These are phyloP conservation scores for Pestalotiopsis sp. DNA, from an alignment of 2,329 filamentous ascomycete species.

Conservation along the genomic window DNA sequence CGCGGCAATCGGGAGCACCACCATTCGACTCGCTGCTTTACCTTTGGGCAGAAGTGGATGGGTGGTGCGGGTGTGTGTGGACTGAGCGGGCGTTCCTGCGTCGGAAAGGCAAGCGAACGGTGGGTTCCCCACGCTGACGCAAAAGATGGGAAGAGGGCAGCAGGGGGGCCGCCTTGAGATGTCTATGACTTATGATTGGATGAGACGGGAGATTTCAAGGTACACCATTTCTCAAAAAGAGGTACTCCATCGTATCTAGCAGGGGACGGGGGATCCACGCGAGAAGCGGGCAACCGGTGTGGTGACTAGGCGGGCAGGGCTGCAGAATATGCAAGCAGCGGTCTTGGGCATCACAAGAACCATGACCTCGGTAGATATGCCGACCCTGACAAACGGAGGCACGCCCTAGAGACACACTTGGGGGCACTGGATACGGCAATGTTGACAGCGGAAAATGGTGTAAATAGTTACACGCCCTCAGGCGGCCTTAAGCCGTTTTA, in stretches of 20 bases:
- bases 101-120: slow-evolving; percentile 16
- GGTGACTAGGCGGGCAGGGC: slow-evolving; percentile 20
- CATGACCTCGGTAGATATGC: slow-evolving; percentile 12
- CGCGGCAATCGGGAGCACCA: slow-evolving; percentile 30
- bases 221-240: slow-evolving; percentile 38
- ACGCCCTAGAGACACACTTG: slow-evolving; percentile 32
- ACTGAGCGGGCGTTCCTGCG: slow-evolving; percentile 33
- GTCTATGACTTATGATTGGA: slow-evolving; percentile 59
- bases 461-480: slow-evolving; percentile 26
- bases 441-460: neutral
- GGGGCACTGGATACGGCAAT: slow-evolving; percentile 23
- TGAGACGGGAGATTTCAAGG: slow-evolving; percentile 32
- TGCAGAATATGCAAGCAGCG: slow-evolving; percentile 24
- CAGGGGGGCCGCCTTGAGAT: slow-evolving; percentile 42
- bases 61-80: slow-evolving; percentile 16
- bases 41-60: slow-evolving; percentile 6
- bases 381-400: neutral
- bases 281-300: slow-evolving; percentile 29
- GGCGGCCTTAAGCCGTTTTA: slow-evolving; percentile 35
- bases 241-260: slow-evolving; percentile 41
- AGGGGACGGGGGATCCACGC: slow-evolving; percentile 21
- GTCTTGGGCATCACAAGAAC: slow-evolving; percentile 15
- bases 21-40: slow-evolving; percentile 42
- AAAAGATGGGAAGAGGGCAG: slow-evolving; percentile 18
- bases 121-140: slow-evolving; percentile 26